Percentiles rank a stretch among this genome's conserved stretches.
Evolutionary conservation across 2,329 filamentous ascomycete genomes (phyloP).

Genomic region (Coniochaeta prunicola): DNA sequence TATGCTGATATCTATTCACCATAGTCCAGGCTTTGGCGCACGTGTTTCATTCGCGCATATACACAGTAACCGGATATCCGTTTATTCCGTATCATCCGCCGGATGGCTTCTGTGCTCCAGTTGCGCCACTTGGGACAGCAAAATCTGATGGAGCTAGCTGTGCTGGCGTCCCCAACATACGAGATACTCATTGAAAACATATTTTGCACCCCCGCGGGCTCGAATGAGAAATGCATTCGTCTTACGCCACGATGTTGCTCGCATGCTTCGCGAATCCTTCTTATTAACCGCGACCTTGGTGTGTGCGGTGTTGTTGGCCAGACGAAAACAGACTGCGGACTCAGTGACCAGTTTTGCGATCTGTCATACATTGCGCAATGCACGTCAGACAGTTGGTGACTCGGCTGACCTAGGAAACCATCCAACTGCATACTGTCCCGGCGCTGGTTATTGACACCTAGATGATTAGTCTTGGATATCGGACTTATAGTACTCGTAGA

Average conservation of each 20-base stretch:
- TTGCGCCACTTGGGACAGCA: background rate
- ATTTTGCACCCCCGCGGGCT: background rate
- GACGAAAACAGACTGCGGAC: background rate
- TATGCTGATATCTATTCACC: background rate
- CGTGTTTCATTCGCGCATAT: background rate
- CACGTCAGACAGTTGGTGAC: background rate
- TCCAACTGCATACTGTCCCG: background rate
- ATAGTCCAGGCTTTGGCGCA: background rate
- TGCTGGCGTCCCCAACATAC: background rate
- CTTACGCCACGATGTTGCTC: background rate
- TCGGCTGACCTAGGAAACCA: background rate
- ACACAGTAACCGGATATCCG: background rate
- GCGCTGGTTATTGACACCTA: background rate
- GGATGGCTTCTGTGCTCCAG: background rate
- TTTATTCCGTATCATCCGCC: background rate
- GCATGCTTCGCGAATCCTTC: background rate
- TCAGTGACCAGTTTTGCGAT: background rate
- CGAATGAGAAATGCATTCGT: background rate
- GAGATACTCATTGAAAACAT: background rate
- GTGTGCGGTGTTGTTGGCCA: background rate
- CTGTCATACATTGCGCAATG: background rate
- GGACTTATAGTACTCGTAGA: no score
- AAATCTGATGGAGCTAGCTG: background rate
- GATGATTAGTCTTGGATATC: no score
- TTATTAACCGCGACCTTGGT: background rate